phyloP scores from a whole-genome alignment of 768 basidiomycete species.

The Kwoniella sp. region DNA sequence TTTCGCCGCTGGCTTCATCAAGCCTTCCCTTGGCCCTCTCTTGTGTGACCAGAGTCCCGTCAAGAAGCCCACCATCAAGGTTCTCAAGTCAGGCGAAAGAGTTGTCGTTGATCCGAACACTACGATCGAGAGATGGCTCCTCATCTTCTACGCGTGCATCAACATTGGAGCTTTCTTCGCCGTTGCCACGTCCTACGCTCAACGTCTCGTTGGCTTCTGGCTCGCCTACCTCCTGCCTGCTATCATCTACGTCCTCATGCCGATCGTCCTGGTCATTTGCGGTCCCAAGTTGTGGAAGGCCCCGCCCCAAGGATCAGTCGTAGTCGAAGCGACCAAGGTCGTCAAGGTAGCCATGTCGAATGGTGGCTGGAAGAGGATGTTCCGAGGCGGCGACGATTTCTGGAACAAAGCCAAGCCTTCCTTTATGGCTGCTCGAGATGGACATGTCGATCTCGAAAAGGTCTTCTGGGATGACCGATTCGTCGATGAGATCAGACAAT shows the following conservation, averaged over 20 bases:
- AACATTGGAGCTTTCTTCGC: conserved; percentile 55
- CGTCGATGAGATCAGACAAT: conserved; percentile 52
- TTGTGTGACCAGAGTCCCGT: conserved; percentile 55
- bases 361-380: conserved; percentile 40
- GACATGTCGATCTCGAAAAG: conserved; percentile 33
- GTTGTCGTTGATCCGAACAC: conserved; percentile 52
- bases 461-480: conserved; percentile 56
- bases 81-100: conserved; percentile 40
- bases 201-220: conserved; percentile 56
- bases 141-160: conserved; percentile 48
- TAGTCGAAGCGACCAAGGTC: conserved; percentile 47
- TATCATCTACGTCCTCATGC: conserved; percentile 53
- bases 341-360: conserved; percentile 28
- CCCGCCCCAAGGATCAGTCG: conserved; percentile 54
- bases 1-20: conserved; percentile 54
- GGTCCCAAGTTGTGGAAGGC: conserved; percentile 47
- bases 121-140: conserved; percentile 45
- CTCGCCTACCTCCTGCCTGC: conserved; percentile 52
- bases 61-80: conserved; percentile 35
- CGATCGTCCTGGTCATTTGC: conserved; percentile 44
- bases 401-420: conserved; percentile 55
- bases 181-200: conserved; percentile 52
- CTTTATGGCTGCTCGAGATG: conserved; percentile 34
- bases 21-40: conserved; percentile 53
- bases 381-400: conserved; percentile 42